Evolutionary conservation across 768 basidiomycete genomes (phyloP), one percentile per base, ranked within the genome.

Genomic region (Tricholoma hemisulphureum): DNA sequence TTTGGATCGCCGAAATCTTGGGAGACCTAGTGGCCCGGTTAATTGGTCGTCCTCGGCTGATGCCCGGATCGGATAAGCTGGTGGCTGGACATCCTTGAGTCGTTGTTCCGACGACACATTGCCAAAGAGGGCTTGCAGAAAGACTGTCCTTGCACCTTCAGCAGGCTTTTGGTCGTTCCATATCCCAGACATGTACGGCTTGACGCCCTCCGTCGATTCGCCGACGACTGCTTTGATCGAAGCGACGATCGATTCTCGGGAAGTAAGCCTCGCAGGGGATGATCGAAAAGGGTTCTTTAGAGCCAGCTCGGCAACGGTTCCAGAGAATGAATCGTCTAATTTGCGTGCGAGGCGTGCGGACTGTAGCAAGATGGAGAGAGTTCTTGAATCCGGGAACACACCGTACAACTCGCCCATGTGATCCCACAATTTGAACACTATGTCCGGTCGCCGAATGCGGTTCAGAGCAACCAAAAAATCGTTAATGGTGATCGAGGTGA

Each of bases 351-450:
- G 72, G 2, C 85, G 75, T 1, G 87, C 85, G 1, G 84, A 75
- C 53, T 84, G 79, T 49, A 93, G 77, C 10, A 93, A 65, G 53
- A 86, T 74, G 43, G 77, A 75, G 53, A 93, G 79, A 28, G 87
- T 83, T 51, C 71, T 67, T 16, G 77, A 68, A 46, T 88, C 81
- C 0, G 86, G 87, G 3, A 73, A 67, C 0, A 86, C 73, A 4
- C 75, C 77, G 67, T 88, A 94, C 3, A 92, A 68, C 0, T 69
- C 63, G 3, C 73, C 73, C 71, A 91, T 82, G 23, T 83, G 71
- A n/a, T 87, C 84, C 87, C 89, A 93, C 1, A 92, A 64, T 41
- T 72, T 72, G 67, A 89, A 86, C 3, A 87, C 78, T 6, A 80
- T 72, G 61, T 89, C 88, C 0, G 87, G 87, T 3, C 88, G 81